Evolutionary conservation across 352 stramenopile species (phyloP).

Genomic region (Aphanomyces invadans): DNA sequence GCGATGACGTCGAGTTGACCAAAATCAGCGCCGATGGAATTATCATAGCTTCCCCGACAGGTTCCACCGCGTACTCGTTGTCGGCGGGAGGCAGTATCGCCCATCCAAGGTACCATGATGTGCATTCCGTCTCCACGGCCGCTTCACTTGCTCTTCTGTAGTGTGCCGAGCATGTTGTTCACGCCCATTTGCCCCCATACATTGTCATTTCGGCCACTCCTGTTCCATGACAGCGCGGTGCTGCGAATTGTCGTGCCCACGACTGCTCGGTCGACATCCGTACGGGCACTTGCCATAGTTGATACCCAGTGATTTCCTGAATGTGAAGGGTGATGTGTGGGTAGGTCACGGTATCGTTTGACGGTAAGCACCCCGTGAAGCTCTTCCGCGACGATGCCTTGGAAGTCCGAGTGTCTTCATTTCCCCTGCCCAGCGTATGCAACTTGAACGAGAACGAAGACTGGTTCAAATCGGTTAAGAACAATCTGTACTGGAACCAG

Average conservation of each 20-base stretch:
- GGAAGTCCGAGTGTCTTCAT: conserved; percentile 81
- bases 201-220: conserved; percentile 88
- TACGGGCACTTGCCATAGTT: too few species aligned
- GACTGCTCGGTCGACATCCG: conserved; percentile 47
- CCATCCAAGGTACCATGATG: conserved; percentile 88
- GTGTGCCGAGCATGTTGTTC: conserved; percentile 95
- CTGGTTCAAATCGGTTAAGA: conserved; percentile 90
- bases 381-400: conserved; percentile 80
- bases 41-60: conserved; percentile 97
- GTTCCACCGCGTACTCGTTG: conserved; percentile 97
- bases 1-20: conserved; percentile 93
- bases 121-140: too few species aligned
- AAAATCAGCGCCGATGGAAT: conserved; percentile 95
- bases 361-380: conserved; percentile 86
- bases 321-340: conserved; percentile 3
- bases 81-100: conserved; percentile 96
- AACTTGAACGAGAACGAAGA: conserved; percentile 85
- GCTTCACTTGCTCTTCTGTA: too few species aligned
- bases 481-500: conserved; percentile 91
- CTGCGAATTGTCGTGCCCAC: conserved; percentile 85
- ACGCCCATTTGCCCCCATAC: conserved; percentile 99
- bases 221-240: conserved; percentile 87
- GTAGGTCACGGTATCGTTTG: conserved; percentile 84
- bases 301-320: too few species aligned
- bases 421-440: conserved; percentile 81